phyloP scores from a whole-genome alignment of 2,329 filamentous ascomycete genomes.

The Xylaria sp. region DNA sequence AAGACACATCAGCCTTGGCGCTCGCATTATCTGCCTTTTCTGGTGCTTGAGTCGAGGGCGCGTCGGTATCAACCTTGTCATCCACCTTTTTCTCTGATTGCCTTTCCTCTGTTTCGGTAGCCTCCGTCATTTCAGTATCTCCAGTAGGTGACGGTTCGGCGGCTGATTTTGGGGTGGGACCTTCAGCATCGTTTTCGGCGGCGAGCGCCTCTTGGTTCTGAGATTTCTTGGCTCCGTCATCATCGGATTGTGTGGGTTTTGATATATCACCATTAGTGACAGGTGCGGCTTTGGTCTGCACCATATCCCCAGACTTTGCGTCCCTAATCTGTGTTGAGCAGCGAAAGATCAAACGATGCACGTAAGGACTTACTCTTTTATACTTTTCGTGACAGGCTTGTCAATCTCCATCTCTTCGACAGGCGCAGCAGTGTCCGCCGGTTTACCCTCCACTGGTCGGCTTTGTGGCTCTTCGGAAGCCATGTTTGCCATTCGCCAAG shows the following conservation, averaged over 20 bases:
- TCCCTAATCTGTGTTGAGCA: constrained; percentile 36
- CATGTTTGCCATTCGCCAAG: constrained; percentile 48
- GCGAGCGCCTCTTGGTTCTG: constrained; percentile 43
- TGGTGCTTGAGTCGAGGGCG: neutral
- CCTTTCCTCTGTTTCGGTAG: constrained; percentile 34
- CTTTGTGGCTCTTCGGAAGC: constrained; percentile 48
- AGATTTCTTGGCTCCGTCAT: constrained; percentile 29
- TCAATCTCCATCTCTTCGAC: constrained; percentile 61
- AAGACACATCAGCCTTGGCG: constrained; percentile 20
- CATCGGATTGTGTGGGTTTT: constrained; percentile 2
- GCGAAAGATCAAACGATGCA: neutral
- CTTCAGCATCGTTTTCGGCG: constrained; percentile 39
- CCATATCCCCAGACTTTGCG: constrained; percentile 34
- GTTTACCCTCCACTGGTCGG: constrained; percentile 42
- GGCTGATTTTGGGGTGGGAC: constrained; percentile 35
- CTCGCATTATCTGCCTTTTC: constrained; percentile 11
- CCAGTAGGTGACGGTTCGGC: constrained; percentile 7
- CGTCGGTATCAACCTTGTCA: neutral
- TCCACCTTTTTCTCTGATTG: constrained; percentile 12
- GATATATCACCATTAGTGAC: constrained; percentile 42
- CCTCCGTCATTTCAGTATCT: constrained; percentile 40
- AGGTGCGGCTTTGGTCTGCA: constrained; percentile 38
- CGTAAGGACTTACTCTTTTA: constrained; percentile 65
- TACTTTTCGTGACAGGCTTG: constrained; percentile 50
- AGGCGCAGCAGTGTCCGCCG: constrained; percentile 27